Percentiles rank a stretch among this genome's conserved stretches.
phyloP scores from a whole-genome alignment of 768 basidiomycete species.

The Cystofilobasidium bisporidii region DNA sequence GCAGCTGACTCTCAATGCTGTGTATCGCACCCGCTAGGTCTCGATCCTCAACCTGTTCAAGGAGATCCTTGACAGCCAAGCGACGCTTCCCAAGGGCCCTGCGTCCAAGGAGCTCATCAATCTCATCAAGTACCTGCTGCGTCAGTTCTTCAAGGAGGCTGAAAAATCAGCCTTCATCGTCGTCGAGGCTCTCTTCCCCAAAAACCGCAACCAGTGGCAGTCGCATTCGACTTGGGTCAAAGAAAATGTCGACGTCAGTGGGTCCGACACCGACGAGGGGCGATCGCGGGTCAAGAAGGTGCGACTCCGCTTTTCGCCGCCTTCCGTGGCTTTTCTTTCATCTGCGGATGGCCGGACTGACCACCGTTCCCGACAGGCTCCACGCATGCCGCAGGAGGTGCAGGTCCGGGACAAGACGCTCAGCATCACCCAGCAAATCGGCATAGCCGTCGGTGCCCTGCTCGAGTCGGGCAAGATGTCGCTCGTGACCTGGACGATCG shows the following conservation, averaged over 20 bases:
- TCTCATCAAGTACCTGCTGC: conserved; percentile 74
- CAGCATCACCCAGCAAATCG: conserved; percentile 80
- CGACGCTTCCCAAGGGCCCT: conserved; percentile 60
- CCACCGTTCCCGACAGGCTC: neutral
- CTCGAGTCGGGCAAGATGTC: conserved; percentile 55
- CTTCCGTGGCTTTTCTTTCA: too few relatives aligned
- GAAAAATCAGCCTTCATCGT: conserved; percentile 75
- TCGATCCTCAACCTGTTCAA: conserved; percentile 84
- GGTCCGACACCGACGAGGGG: conserved; percentile 8
- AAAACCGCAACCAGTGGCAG: conserved; percentile 78
- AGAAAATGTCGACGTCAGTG: conserved; percentile 9
- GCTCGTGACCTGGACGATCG: conserved; percentile 68
- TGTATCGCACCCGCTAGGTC: conserved; percentile 58
- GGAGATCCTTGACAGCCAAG: conserved; percentile 68
- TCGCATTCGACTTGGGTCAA: conserved; percentile 63
- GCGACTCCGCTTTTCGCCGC: too few relatives aligned
- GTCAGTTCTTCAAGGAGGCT: conserved; percentile 88
- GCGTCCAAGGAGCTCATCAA: conserved; percentile 71
- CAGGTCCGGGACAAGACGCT: conserved; percentile 61
- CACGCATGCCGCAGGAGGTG: conserved; percentile 48
- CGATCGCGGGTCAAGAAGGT: conserved; percentile 21
- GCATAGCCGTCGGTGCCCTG: conserved; percentile 67
- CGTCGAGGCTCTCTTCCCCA: conserved; percentile 63
- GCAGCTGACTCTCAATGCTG: too few relatives aligned
- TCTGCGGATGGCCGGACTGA: too few relatives aligned